Percentiles rank a stretch among this genome's conserved stretches.
phyloP scores from a whole-genome alignment of 805 yeast genomes.

The Kuraishia hungarica region DNA sequence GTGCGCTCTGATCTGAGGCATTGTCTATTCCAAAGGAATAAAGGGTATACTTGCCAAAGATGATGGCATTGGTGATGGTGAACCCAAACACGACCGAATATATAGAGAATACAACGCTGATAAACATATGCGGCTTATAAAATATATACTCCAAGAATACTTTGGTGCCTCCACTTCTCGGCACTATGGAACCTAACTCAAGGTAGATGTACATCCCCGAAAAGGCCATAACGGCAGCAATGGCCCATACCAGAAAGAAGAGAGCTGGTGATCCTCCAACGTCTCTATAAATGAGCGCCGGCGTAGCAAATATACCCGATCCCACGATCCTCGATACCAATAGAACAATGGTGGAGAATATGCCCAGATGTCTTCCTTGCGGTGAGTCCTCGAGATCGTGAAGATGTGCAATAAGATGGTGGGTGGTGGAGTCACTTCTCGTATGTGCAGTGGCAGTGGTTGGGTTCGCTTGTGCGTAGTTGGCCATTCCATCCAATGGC shows the following conservation, averaged over 20 bases:
- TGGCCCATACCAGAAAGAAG: constrained; percentile 54
- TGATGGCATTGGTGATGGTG: constrained; percentile 39
- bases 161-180: constrained; percentile 71
- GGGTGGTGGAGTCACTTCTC: not conserved
- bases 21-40: constrained; percentile 33
- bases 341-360: constrained; percentile 55
- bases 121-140: constrained; percentile 45
- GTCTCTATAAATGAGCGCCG: constrained; percentile 56
- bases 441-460: not conserved
- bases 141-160: constrained; percentile 64
- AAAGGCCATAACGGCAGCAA: constrained; percentile 55
- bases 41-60: constrained; percentile 45
- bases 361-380: constrained; percentile 68
- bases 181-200: constrained; percentile 64
- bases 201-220: constrained; percentile 59
- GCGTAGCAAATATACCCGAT: constrained; percentile 70
- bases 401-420: not conserved
- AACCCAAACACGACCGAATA: constrained; percentile 44
- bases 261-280: constrained; percentile 59
- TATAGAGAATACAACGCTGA: constrained; percentile 37
- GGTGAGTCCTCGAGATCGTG: constrained; percentile 42
- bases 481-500: not conserved
- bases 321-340: constrained; percentile 68
- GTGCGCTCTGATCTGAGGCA: constrained; percentile 28
- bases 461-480: not conserved